A percentile compares a stretch with the other conserved stretches of the same genome.
These are phyloP conservation scores for Didymella exigua DNA, from an alignment of 2,329 filamentous ascomycete genomes.

Conservation along the genomic window DNA sequence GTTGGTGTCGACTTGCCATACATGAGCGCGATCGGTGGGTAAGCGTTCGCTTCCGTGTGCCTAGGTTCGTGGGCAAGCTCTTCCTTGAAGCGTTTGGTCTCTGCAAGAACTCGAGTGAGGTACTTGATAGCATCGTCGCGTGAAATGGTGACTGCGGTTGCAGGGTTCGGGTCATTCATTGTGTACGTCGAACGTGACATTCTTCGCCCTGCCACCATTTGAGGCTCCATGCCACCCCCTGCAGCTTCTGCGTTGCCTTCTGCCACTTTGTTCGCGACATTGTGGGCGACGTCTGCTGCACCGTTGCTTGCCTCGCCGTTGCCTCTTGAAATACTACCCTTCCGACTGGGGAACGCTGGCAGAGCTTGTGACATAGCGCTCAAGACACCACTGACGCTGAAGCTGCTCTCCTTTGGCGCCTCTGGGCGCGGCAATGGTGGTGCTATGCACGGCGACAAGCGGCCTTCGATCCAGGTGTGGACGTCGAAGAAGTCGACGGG, in stretches of 20 bases:
- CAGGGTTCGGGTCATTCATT: constrained; percentile 31
- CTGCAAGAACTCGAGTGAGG: constrained; percentile 73
- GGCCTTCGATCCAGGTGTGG: constrained; percentile 78
- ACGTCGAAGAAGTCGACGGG: constrained; percentile 82
- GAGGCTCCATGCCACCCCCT: constrained; percentile 52
- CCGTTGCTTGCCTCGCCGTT: constrained; percentile 12
- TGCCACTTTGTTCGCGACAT: constrained; percentile 33
- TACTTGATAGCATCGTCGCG: constrained; percentile 66
- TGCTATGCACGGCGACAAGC: constrained; percentile 77
- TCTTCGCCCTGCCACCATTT: constrained; percentile 52
- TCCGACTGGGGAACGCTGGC: constrained; percentile 44
- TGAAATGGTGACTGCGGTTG: constrained; percentile 59
- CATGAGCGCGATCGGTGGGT: constrained; percentile 81
- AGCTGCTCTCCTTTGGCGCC: constrained; percentile 39
- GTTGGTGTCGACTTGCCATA: constrained; percentile 89
- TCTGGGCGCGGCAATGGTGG: constrained; percentile 65
- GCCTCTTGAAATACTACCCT: constrained; percentile 46
- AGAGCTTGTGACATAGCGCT: constrained; percentile 56
- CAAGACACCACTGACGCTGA: constrained; percentile 53
- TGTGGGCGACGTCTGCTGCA: constrained; percentile 31
- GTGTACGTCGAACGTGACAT: constrained; percentile 25
- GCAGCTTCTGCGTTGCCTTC: constrained; percentile 38
- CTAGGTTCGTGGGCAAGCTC: constrained; percentile 68
- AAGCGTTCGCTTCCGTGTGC: constrained; percentile 70
- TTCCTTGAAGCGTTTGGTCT: constrained; percentile 75